Evolutionary conservation across 2,329 filamentous ascomycete genomes (phyloP), one percentile per base, ranked within the genome.

Genomic region (Fusarium sterilihyphosum): DNA sequence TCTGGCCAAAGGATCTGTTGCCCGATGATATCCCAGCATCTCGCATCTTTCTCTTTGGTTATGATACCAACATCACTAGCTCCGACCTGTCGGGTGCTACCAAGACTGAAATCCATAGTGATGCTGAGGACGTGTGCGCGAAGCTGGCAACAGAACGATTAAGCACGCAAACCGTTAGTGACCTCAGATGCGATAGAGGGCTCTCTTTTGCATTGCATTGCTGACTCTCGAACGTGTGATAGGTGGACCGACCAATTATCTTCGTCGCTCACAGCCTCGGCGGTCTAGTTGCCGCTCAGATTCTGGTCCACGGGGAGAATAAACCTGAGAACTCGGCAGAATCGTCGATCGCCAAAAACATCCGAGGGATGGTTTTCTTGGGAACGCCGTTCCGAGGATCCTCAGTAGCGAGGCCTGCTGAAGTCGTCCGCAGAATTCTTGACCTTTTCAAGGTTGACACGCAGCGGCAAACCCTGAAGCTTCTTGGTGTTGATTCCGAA

Each of bases 311-410:
- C 4, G 44, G 44, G 12, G 44, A 46, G 17, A 4, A 26, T 10
- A 46, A 46, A 26, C 24, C 17, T 1, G 44, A 46, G 2, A 46
- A 20, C 8, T 46, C 44, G 0, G 8, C 5, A 26, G 44, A 46
- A 26, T 3, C 11, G 0, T 20, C 17, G 0, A 46, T 46, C 4
- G 24, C 43, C 0, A 26, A 1, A 0, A 46, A 14, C 0, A 4
- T 13, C 17, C 43, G 17, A 0, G 43, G 43, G 3, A 14, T 26
- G 44, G 17, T 46, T 3, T 46, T 46, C 8, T 4, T 46, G 8
- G 44, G 44, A 9, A 46, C 44, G 1, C 44, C 44, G 0, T 46
- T 46, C 17, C 24, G 44, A 1, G 44, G 44, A 14, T 46, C 44
- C 0, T 46, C 44, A 10, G 44, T 9, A 0, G 44, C 24, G 1